A percentile compares a stretch with the other conserved stretches of the same genome.
phyloP scores from a whole-genome alignment of 139 green algal genomes.

The Gonium pectorale region DNA sequence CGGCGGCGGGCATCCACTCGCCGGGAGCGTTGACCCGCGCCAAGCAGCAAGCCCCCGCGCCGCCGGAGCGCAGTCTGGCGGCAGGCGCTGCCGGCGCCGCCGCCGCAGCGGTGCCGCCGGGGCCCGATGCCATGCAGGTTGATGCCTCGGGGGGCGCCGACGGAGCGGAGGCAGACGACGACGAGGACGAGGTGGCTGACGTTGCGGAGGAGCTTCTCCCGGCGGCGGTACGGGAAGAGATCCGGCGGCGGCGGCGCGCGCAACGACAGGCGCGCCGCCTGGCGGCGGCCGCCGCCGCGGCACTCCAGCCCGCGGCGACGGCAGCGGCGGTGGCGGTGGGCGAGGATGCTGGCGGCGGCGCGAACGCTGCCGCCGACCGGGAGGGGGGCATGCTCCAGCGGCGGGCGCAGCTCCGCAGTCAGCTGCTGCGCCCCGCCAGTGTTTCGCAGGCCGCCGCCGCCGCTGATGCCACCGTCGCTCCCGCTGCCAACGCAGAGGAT shows the following conservation, averaged over 20 bases:
- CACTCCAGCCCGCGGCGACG: not conserved
- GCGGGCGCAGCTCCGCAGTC: too few relatives aligned
- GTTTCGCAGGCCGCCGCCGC: too few relatives aligned
- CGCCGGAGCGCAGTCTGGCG: too few relatives aligned
- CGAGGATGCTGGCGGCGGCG: too few relatives aligned
- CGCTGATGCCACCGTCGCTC: too few relatives aligned
- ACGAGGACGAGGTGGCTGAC: not conserved
- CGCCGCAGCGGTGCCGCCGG: not conserved
- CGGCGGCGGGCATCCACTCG: not conserved
- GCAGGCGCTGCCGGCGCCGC: not conserved
- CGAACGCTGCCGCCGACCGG: too few relatives aligned
- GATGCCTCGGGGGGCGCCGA: not conserved
- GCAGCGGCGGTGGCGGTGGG: not conserved
- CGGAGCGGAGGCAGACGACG: too few relatives aligned
- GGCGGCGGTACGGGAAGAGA: not conserved
- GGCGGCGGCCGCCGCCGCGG: not conserved
- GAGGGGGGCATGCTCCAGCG: too few relatives aligned
- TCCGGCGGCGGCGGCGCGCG: slow-evolving; percentile 7
- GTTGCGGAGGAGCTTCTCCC: slow-evolving; percentile 37
- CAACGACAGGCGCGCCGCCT: not conserved
- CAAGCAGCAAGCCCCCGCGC: too few relatives aligned
- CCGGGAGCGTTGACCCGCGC: not conserved
- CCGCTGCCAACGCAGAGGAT: too few relatives aligned
- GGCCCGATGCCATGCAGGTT: not conserved
- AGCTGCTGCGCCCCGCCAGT: too few relatives aligned